Conservation (phyloP, 306 rosid genomes). For the Amphicarpaea edgeworthii region DNA sequence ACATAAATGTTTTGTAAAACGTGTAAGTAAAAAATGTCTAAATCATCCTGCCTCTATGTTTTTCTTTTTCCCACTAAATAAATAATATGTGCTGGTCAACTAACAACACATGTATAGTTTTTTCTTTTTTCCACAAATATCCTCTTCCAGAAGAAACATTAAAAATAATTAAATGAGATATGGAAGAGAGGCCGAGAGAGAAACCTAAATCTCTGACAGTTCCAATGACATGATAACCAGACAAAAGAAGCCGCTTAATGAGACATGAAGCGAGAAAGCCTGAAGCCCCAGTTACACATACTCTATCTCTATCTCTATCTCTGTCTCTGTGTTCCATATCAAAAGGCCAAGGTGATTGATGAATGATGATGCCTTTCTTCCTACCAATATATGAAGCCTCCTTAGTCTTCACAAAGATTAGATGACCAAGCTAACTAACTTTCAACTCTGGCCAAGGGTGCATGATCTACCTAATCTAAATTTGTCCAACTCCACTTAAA, state of each 20-base stretch:
- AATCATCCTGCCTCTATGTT: too few species aligned
- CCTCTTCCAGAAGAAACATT: too few species aligned
- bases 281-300: constrained; percentile 91
- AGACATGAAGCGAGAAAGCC: constrained; percentile 92
- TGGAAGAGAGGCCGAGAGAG: not conserved
- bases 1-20: not conserved
- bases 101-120: too few species aligned
- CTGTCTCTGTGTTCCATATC: constrained; percentile 46
- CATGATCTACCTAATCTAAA: not conserved
- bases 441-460: not conserved
- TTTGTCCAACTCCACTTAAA: not conserved
- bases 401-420: constrained; percentile 29
- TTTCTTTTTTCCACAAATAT: too few species aligned
- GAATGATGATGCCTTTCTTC: not conserved
- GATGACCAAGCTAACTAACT: constrained; percentile 34
- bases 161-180: not conserved
- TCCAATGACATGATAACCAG: constrained; percentile 78
- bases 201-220: constrained; percentile 86
- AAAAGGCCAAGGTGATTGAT: not conserved
- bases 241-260: constrained; percentile 73
- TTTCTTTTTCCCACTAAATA: too few species aligned
- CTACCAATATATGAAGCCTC: not conserved
- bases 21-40: too few species aligned
- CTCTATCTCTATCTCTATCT: constrained; percentile 36
- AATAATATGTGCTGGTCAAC: too few species aligned